phyloP scores from a whole-genome alignment of 2,329 filamentous ascomycete species.

The Pezizomycotina sp. region DNA sequence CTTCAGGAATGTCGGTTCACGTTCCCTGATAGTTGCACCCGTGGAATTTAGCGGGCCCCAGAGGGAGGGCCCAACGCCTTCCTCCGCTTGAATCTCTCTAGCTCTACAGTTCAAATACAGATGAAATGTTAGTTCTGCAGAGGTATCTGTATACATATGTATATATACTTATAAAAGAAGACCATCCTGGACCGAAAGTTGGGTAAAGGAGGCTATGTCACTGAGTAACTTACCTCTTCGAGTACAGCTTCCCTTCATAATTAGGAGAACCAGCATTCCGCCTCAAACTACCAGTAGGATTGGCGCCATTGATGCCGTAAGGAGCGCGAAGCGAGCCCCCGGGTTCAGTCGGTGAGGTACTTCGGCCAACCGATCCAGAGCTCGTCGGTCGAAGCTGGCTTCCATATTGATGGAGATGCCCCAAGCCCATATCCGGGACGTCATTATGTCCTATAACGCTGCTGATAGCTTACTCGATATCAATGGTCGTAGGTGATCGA shows the following conservation, averaged over 20 bases:
- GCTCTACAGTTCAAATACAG: conserved; percentile 47
- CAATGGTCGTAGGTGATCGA: no score
- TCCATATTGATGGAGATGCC: no score
- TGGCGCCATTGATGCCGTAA: conserved; percentile 28
- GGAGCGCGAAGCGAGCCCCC: neutral
- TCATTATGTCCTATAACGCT: no score
- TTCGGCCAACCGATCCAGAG: no score
- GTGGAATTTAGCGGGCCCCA: conserved; percentile 97
- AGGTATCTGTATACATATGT: conserved; percentile 3
- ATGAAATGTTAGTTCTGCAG: neutral
- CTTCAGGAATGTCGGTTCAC: conserved; percentile 56
- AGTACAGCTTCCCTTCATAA: conserved; percentile 69
- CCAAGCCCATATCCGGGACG: no score
- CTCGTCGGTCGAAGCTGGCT: no score
- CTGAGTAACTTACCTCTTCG: conserved; percentile 67
- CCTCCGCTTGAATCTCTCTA: conserved; percentile 90
- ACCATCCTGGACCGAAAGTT: conserved; percentile 7
- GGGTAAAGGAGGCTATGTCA: conserved; percentile 4
- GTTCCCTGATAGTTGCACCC: conserved; percentile 71
- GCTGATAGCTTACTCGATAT: no score
- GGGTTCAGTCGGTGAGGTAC: neutral
- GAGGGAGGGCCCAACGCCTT: conserved; percentile 60
- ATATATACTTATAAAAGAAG: no score
- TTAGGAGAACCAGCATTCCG: conserved; percentile 91
- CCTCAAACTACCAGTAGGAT: conserved; percentile 42